Conservation (phyloP, 2,329 filamentous ascomycete genomes). For the Paramyrothecium sp. region DNA sequence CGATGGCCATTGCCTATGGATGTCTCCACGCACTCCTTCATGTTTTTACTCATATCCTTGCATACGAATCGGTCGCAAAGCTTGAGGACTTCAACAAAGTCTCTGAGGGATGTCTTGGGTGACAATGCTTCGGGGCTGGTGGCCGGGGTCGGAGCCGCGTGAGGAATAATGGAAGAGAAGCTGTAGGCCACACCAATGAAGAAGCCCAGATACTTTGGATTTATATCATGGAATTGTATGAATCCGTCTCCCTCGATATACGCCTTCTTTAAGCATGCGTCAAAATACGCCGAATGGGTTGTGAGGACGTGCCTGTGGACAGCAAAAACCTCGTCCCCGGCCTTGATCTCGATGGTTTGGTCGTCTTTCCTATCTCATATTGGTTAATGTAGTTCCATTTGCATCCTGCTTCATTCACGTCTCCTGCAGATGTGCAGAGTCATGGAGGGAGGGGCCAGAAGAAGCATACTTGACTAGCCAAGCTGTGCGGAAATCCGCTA, state of each 20-base stretch:
- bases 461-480: conserved; percentile 31
- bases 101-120: conserved; percentile 24
- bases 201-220: conserved; percentile 29
- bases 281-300: conserved; percentile 32
- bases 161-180: conserved; percentile 29
- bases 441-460: background rate
- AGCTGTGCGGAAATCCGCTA: conserved; percentile 27
- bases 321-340: conserved; percentile 24
- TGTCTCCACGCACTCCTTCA: conserved; percentile 25
- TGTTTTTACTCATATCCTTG: conserved; percentile 23
- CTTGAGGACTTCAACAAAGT: conserved; percentile 34
- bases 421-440: background rate
- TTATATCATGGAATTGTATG: conserved; percentile 29
- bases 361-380: conserved; percentile 20
- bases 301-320: conserved; percentile 27
- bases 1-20: conserved; percentile 29
- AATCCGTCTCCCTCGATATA: conserved; percentile 24
- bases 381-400: background rate
- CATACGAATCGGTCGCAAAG: conserved; percentile 34
- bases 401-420: too few relatives aligned
- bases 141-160: conserved; percentile 18
- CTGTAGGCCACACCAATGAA: conserved; percentile 33
- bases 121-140: conserved; percentile 21
- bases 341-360: conserved; percentile 25
- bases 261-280: conserved; percentile 20